A percentile compares a stretch with the other conserved stretches of the same genome.
Evolutionary conservation across 2,329 filamentous ascomycete genomes (phyloP).

Genomic region (Lasiodiplodia sp.): DNA sequence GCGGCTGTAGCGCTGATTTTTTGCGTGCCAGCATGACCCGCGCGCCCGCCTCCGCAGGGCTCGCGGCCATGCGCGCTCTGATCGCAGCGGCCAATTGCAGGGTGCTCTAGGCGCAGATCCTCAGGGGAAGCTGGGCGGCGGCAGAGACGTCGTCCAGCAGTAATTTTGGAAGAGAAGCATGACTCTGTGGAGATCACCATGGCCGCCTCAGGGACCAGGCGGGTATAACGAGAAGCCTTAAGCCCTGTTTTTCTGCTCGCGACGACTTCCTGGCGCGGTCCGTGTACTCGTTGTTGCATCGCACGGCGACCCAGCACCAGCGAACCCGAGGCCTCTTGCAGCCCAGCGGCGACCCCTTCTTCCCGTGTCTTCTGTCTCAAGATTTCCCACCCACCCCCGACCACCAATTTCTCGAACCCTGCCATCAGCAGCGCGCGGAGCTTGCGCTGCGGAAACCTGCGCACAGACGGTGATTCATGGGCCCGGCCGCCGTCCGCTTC

Average conservation of each 20-base stretch:
- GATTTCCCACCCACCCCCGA: constrained; percentile 23
- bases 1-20: constrained; percentile 5
- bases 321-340: constrained; percentile 14
- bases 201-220: constrained; percentile 25
- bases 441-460: constrained; percentile 20
- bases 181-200: constrained; percentile 24
- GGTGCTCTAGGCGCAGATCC: constrained; percentile 23
- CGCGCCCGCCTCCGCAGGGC: constrained; percentile 23
- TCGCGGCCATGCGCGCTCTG: constrained; percentile 20
- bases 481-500: constrained; percentile 24
- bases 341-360: constrained; percentile 22
- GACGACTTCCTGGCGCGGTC: background rate
- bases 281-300: constrained; percentile 11
- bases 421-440: constrained; percentile 1
- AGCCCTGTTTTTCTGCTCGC: constrained; percentile 1
- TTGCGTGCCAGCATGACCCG: constrained; percentile 3
- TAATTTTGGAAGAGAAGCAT: constrained; percentile 13
- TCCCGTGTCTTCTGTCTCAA: constrained; percentile 26
- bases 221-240: constrained; percentile 17
- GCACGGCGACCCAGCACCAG: constrained; percentile 11
- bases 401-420: constrained; percentile 14
- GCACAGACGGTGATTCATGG: constrained; percentile 26
- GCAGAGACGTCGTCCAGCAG: constrained; percentile 14
- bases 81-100: constrained; percentile 17
- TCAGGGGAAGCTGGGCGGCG: constrained; percentile 19